Evolutionary conservation across 2,329 filamentous ascomycete genomes (phyloP).

Genomic region (Aspergillus fumigatiaffinis): DNA sequence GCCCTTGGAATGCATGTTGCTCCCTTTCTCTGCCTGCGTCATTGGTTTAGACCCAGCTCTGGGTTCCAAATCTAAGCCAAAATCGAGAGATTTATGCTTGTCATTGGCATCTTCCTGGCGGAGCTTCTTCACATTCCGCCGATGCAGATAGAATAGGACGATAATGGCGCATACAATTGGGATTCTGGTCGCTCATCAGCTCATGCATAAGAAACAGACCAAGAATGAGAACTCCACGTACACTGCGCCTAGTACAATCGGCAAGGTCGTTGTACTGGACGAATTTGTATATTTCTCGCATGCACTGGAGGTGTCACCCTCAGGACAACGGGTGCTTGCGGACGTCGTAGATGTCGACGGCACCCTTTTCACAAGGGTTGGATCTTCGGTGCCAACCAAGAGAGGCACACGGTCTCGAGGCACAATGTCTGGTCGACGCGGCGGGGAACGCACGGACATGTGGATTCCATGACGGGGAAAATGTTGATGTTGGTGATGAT

Average conservation of each 20-base stretch:
- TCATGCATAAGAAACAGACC: background rate
- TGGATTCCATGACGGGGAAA: slow-evolving; percentile 24
- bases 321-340: slow-evolving; percentile 13
- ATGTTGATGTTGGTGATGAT: slow-evolving; percentile 19
- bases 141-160: slow-evolving; percentile 72
- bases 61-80: slow-evolving; percentile 64
- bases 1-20: slow-evolving; percentile 44
- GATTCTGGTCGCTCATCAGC: slow-evolving; percentile 56
- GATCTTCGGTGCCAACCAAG: slow-evolving; percentile 15
- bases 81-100: slow-evolving; percentile 87
- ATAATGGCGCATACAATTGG: slow-evolving; percentile 65
- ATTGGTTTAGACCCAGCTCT: slow-evolving; percentile 49
- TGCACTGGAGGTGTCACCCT: slow-evolving; percentile 21
- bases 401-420: slow-evolving; percentile 23
- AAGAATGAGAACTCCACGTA: slow-evolving; percentile 47
- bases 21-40: slow-evolving; percentile 47
- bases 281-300: slow-evolving; percentile 60
- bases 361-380: slow-evolving; percentile 28
- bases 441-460: slow-evolving; percentile 18
- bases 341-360: slow-evolving; percentile 16
- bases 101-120: slow-evolving; percentile 76
- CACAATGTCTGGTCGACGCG: slow-evolving; percentile 22
- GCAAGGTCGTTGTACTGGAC: slow-evolving; percentile 55
- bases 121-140: slow-evolving; percentile 69
- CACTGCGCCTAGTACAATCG: slow-evolving; percentile 67